Conservation (phyloP, 2,329 filamentous ascomycete genomes). For the Bipolaris cookei region DNA sequence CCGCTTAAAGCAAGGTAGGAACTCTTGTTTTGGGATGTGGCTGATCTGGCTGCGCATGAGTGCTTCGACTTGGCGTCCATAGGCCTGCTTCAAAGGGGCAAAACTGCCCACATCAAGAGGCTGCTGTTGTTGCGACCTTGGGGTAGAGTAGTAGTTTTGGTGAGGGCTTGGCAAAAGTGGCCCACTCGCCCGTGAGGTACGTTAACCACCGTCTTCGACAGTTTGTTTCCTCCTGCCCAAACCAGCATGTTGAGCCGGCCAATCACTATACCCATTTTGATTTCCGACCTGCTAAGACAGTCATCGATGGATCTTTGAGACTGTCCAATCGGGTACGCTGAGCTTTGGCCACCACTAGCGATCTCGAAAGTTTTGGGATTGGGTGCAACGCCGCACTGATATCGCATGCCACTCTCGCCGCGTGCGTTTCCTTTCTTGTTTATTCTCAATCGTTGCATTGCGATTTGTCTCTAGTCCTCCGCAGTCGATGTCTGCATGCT, state of each 20-base stretch:
- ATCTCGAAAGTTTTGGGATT: constrained; percentile 14
- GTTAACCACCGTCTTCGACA: constrained; percentile 3
- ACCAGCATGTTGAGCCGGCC: background rate
- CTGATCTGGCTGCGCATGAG: no score
- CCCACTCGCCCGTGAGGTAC: no score
- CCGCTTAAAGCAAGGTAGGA: no score
- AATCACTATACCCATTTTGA: background rate
- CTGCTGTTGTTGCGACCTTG: no score
- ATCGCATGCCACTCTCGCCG: background rate
- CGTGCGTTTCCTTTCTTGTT: background rate
- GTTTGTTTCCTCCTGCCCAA: background rate
- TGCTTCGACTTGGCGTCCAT: no score
- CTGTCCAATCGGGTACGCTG: constrained; percentile 2
- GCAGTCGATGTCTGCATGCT: constrained; percentile 42
- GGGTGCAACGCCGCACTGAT: background rate
- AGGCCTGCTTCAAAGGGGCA: no score
- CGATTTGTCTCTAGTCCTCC: background rate
- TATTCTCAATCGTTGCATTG: background rate
- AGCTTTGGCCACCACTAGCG: constrained; percentile 12
- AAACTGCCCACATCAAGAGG: no score
- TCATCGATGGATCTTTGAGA: background rate
- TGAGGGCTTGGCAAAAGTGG: no score
- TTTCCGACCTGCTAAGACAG: background rate
- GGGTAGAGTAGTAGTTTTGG: no score
- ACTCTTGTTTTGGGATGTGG: no score